phyloP scores from a whole-genome alignment of 228 moss, liverwort and hornwort genomes.

The Sphagnum magellanicum region DNA sequence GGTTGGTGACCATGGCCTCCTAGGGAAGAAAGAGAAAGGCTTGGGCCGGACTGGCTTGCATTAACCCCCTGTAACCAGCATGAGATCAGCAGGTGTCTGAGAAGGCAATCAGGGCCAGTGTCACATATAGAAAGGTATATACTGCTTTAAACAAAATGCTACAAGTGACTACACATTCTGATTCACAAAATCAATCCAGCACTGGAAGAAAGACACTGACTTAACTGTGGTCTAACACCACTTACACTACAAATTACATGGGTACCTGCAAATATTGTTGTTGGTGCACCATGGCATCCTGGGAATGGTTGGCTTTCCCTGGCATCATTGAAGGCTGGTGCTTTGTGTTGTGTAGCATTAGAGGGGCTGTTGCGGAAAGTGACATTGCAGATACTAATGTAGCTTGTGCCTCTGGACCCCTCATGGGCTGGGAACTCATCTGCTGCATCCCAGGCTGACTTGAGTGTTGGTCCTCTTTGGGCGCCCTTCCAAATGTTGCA shows the following conservation, averaged over 20 bases:
- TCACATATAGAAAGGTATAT: no score
- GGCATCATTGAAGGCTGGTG: slow-evolving; percentile 62
- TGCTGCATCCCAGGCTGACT: slow-evolving; percentile 52
- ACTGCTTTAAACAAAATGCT: no score
- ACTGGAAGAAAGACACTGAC: no score
- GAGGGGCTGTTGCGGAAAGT: slow-evolving; percentile 63
- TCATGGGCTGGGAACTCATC: slow-evolving; percentile 57
- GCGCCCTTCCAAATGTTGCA: slow-evolving; percentile 52
- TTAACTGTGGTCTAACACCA: no score
- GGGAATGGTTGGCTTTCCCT: slow-evolving; percentile 47
- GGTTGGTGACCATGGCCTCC: slow-evolving; percentile 60
- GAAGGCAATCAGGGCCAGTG: no score
- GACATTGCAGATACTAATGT: slow-evolving; percentile 76
- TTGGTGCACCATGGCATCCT: slow-evolving; percentile 69
- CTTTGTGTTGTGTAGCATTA: slow-evolving; percentile 62
- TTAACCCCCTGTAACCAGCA: slow-evolving; percentile 41
- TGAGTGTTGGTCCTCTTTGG: slow-evolving; percentile 44
- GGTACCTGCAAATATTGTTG: slow-evolving; percentile 55
- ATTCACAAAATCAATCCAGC: no score
- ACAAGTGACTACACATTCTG: no score
- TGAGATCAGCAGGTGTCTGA: no score
- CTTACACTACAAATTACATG: neutral
- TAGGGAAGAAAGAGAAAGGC: slow-evolving; percentile 68
- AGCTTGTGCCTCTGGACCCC: slow-evolving; percentile 65
- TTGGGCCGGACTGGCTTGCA: slow-evolving; percentile 71